A percentile compares a stretch with the other conserved stretches of the same genome.
Evolutionary conservation across 1,284 basidiomycete genomes (phyloP).

Genomic region (Tilletia horrida): DNA sequence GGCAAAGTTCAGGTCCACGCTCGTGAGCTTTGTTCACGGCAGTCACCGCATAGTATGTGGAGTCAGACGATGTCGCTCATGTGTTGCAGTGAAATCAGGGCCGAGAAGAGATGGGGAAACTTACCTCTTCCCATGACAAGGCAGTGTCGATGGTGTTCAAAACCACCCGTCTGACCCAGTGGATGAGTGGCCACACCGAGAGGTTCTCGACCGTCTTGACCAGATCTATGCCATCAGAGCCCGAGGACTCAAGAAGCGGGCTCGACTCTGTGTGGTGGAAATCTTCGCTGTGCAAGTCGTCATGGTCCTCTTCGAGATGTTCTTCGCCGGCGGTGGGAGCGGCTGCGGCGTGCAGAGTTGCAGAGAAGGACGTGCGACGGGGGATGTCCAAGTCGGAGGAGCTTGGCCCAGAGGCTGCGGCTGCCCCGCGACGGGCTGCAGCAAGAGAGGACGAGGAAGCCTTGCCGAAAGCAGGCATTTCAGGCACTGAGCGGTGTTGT

Average conservation of each 20-base stretch:
- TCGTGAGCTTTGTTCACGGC: constrained; percentile 25
- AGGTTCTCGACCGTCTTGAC: constrained; percentile 35
- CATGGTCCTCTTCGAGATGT: not conserved
- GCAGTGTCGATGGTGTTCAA: constrained; percentile 43
- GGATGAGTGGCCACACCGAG: constrained; percentile 41
- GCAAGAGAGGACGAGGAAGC: no score
- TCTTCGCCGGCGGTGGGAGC: not conserved
- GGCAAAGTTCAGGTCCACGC: constrained; percentile 45
- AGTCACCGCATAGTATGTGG: no score
- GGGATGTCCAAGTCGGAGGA: constrained; percentile 6
- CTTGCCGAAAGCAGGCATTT: no score
- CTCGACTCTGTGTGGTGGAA: not conserved
- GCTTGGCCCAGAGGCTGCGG: not conserved
- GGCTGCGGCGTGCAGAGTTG: constrained; percentile 6
- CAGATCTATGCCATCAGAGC: constrained; percentile 35
- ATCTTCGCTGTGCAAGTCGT: not conserved
- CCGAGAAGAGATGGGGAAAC: no score
- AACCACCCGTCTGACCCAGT: constrained; percentile 36
- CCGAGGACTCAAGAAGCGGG: constrained; percentile 21
- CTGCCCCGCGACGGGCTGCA: constrained; percentile 3
- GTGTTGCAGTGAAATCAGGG: no score
- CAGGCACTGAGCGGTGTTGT: no score
- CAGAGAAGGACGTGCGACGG: constrained; percentile 6
- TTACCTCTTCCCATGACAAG: constrained; percentile 32
- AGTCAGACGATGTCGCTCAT: no score